A percentile compares a stretch with the other conserved stretches of the same genome.
Evolutionary conservation across 192 early-diverging fungal species (phyloP).

Genomic region (Umbelopsis ramanniana): DNA sequence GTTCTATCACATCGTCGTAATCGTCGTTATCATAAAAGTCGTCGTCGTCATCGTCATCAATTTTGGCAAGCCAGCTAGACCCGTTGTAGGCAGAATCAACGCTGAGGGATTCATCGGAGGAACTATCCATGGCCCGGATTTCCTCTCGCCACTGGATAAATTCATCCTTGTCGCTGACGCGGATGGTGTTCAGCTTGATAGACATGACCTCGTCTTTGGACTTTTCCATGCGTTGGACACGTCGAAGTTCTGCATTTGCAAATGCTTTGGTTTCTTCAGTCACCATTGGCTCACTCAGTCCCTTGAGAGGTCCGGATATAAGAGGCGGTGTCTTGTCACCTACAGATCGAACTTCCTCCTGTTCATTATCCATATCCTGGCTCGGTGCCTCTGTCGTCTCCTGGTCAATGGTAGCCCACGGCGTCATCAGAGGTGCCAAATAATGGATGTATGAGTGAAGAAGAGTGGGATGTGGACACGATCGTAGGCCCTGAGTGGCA

Average conservation of each 20-base stretch:
- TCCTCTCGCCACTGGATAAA: conserved; percentile 13
- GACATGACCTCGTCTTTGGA: not conserved
- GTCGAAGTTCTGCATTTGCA: not conserved
- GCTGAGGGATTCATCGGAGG: not conserved
- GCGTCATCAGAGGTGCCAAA: conserved; percentile 20
- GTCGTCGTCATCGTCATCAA: not conserved
- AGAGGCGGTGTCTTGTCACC: not conserved
- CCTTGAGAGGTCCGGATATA: not conserved
- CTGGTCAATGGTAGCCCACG: not conserved
- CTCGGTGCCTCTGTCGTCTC: not conserved
- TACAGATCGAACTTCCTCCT: not conserved
- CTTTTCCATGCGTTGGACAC: not conserved
- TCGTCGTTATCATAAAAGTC: conserved; percentile 15
- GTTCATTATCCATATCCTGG: not conserved
- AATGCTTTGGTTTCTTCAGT: conserved; percentile 2
- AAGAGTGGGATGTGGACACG: conserved; percentile 25
- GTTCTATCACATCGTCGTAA: conserved; percentile 18
- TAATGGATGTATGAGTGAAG: conserved; percentile 23
- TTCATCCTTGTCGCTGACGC: conserved; percentile 14
- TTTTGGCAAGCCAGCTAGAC: not conserved
- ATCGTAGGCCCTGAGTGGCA: conserved; percentile 25
- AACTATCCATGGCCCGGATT: not conserved
- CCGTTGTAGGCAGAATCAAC: not conserved
- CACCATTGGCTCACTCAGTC: not conserved
- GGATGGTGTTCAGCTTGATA: conserved; percentile 5